These are phyloP conservation scores for Kwoniella botswanensis DNA, from an alignment of 768 basidiomycete genomes.

Conservation along the genomic window DNA sequence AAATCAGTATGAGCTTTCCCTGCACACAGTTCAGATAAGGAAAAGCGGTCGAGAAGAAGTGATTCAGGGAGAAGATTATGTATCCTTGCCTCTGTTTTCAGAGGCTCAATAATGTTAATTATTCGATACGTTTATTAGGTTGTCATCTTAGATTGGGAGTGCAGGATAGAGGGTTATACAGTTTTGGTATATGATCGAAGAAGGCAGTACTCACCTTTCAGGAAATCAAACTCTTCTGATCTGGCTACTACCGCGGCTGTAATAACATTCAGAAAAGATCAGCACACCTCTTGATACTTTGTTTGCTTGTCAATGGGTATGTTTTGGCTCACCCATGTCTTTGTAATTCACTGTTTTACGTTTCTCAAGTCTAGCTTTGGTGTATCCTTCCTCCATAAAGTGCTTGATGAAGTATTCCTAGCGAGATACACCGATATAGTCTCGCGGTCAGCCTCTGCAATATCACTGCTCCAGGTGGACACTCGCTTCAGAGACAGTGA, in stretches of 20 bases:
- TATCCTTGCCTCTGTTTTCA: slow-evolving; percentile 28
- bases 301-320: not conserved
- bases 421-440: not conserved
- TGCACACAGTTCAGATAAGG: not conserved
- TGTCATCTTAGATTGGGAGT: slow-evolving; percentile 5
- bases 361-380: slow-evolving; percentile 72
- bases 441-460: not conserved
- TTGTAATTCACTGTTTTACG: slow-evolving; percentile 75
- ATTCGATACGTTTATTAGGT: slow-evolving; percentile 35
- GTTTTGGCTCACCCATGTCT: slow-evolving; percentile 70
- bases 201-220: slow-evolving; percentile 45
- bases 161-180: not conserved
- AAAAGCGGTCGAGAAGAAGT: slow-evolving; percentile 1
- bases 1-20: not conserved
- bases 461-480: too few species aligned
- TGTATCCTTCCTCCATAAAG: slow-evolving; percentile 73
- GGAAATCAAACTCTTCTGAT: slow-evolving; percentile 54
- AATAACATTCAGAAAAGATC: not conserved
- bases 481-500: too few species aligned
- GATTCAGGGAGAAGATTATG: slow-evolving; percentile 58
- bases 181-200: not conserved
- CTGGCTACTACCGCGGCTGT: slow-evolving; percentile 48
- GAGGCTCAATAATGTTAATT: slow-evolving; percentile 29
- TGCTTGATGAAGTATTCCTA: slow-evolving; percentile 84
- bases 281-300: not conserved